phyloP scores from a whole-genome alignment of 116 monocot species.

The Zostera marina region DNA sequence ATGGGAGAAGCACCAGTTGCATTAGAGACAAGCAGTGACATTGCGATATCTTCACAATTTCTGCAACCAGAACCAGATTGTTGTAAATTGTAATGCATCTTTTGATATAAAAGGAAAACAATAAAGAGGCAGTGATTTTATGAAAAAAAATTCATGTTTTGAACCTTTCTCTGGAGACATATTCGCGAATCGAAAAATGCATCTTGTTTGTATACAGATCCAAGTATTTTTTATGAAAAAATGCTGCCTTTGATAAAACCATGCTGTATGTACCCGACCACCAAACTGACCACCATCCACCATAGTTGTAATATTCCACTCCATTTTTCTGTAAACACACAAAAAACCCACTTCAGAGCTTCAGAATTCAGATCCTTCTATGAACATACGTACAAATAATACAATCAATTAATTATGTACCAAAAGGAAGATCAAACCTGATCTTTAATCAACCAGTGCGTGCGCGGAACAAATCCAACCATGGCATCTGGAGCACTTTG shows the following conservation, averaged over 20 bases:
- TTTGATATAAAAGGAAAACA: neutral
- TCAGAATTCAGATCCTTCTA: neutral
- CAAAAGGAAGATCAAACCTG: conserved; percentile 10
- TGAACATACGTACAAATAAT: no score
- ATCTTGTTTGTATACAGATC: conserved; percentile 18
- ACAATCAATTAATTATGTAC: no score
- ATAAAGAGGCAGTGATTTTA: neutral
- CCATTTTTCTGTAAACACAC: conserved; percentile 6
- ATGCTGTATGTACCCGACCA: conserved; percentile 27
- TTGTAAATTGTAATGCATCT: no score
- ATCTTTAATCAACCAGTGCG: conserved; percentile 31
- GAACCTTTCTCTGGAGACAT: conserved; percentile 18
- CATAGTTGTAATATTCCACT: conserved; percentile 8
- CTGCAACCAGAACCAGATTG: conserved; percentile 6
- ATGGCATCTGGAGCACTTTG: conserved; percentile 34
- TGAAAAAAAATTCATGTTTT: neutral
- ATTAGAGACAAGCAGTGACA: conserved; percentile 21
- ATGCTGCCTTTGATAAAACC: conserved; percentile 24
- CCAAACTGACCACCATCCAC: conserved; percentile 23
- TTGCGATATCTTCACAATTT: conserved; percentile 21
- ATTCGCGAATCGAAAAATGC: conserved; percentile 18
- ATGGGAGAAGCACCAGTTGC: conserved; percentile 9
- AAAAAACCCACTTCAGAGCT: no score
- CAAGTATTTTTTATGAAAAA: conserved; percentile 25
- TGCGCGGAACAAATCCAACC: conserved; percentile 79